Conservation (phyloP, 345 rosid species). For the Aegle marmelos region DNA sequence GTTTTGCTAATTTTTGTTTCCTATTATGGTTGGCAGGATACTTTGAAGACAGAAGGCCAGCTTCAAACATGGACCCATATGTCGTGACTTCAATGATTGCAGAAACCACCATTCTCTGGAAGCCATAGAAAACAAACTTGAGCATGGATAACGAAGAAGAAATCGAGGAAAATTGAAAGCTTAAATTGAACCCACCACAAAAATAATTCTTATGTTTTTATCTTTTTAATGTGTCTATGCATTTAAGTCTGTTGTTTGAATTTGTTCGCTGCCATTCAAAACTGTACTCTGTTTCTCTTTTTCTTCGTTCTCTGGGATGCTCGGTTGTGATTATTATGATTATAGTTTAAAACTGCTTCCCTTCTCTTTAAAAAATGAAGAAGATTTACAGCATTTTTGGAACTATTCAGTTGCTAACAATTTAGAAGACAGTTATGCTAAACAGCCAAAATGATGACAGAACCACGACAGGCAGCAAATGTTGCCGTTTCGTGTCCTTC, state of each 20-base stretch:
- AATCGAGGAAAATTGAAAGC: not conserved
- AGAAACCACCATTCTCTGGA: slow-evolving; percentile 68
- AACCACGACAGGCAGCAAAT: too few relatives aligned
- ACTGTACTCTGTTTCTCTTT: not conserved
- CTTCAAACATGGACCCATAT: slow-evolving; percentile 94
- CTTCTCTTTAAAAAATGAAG: not conserved
- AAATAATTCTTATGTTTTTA: not conserved
- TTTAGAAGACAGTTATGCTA: too few relatives aligned
- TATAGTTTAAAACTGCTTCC: too few relatives aligned
- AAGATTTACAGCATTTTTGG: not conserved
- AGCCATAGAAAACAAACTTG: slow-evolving; percentile 26
- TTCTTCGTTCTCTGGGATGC: not conserved
- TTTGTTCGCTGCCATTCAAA: not conserved
- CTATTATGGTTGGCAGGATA: slow-evolving; percentile 37
- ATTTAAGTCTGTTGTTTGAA: not conserved
- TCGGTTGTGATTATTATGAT: not conserved
- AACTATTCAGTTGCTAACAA: not conserved
- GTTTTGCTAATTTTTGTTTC: too few relatives aligned
- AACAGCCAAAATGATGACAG: too few relatives aligned
- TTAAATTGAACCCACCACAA: not conserved
- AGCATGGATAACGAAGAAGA: not conserved
- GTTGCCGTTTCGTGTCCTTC: too few relatives aligned
- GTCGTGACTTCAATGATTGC: slow-evolving; percentile 83
- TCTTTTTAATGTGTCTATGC: not conserved
- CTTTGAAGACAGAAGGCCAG: slow-evolving; percentile 87